Percentiles rank a stretch among this genome's conserved stretches.
phyloP scores from a whole-genome alignment of 2,329 filamentous ascomycete species.

The Hirsutella thompsonii region DNA sequence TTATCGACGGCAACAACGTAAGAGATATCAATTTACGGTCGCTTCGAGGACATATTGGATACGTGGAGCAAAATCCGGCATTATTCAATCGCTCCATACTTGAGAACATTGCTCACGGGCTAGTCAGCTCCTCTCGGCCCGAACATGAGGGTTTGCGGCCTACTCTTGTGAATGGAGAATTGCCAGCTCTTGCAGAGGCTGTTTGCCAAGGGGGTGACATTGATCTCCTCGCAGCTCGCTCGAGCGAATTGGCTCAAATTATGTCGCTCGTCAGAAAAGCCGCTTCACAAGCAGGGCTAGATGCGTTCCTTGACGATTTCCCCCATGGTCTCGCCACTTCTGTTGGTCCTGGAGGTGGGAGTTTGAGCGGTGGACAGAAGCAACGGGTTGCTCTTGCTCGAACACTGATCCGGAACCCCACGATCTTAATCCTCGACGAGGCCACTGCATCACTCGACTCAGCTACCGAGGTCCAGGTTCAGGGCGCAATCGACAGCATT shows the following conservation, averaged over 20 bases:
- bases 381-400: constrained; percentile 47
- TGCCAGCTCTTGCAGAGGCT: constrained; percentile 23
- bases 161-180: not conserved
- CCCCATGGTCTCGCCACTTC: constrained; percentile 40
- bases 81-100: constrained; percentile 32
- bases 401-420: constrained; percentile 42
- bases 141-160: constrained; percentile 27
- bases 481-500: constrained; percentile 31
- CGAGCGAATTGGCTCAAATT: not conserved
- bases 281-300: constrained; percentile 45
- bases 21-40: constrained; percentile 31
- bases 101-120: constrained; percentile 37
- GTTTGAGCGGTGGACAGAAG: constrained; percentile 47
- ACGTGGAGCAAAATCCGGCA: constrained; percentile 33
- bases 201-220: constrained; percentile 11
- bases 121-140: constrained; percentile 27
- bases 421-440: constrained; percentile 47
- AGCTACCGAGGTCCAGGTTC: constrained; percentile 41
- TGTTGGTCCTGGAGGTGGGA: constrained; percentile 38
- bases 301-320: constrained; percentile 38
- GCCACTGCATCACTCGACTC: constrained; percentile 49
- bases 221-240: not conserved
- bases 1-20: constrained; percentile 34
- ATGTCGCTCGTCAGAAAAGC: constrained; percentile 31
- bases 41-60: constrained; percentile 26